These are phyloP conservation scores for Tolypocladium ophioglossoides DNA, from an alignment of 2,329 filamentous ascomycete species.

Conservation along the genomic window DNA sequence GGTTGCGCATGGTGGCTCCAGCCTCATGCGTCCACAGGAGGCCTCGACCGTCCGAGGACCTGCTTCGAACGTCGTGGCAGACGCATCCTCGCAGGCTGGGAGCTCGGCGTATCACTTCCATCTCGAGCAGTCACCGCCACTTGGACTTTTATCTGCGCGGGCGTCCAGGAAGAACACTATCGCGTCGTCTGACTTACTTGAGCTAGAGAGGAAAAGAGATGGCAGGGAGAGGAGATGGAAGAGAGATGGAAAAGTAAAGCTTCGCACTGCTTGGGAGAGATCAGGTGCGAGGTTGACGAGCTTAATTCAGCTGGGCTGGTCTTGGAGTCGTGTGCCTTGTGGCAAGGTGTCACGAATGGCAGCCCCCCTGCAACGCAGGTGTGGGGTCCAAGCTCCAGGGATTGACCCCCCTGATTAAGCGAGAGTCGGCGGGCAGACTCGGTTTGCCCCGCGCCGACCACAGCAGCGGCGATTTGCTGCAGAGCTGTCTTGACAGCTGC, in stretches of 20 bases:
- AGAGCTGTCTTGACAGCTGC: background rate
- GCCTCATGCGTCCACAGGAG: background rate
- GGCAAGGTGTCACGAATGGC: constrained; percentile 23
- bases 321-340: constrained; percentile 15
- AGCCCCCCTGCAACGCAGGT: constrained; percentile 11
- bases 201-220: background rate
- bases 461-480: background rate
- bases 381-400: constrained; percentile 10
- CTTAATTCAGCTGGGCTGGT: background rate
- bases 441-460: background rate
- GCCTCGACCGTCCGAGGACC: background rate
- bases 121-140: background rate
- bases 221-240: background rate
- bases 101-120: background rate
- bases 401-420: background rate
- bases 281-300: background rate
- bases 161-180: background rate
- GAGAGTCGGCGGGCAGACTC: background rate
- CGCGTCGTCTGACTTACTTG: background rate
- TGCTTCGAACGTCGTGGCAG: background rate
- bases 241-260: background rate
- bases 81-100: background rate
- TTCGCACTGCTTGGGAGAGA: background rate
- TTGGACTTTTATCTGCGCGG: background rate
- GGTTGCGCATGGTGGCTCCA: background rate